Evolutionary conservation across 2,329 filamentous ascomycete species (phyloP).

Genomic region (Sarocladium kiliense): DNA sequence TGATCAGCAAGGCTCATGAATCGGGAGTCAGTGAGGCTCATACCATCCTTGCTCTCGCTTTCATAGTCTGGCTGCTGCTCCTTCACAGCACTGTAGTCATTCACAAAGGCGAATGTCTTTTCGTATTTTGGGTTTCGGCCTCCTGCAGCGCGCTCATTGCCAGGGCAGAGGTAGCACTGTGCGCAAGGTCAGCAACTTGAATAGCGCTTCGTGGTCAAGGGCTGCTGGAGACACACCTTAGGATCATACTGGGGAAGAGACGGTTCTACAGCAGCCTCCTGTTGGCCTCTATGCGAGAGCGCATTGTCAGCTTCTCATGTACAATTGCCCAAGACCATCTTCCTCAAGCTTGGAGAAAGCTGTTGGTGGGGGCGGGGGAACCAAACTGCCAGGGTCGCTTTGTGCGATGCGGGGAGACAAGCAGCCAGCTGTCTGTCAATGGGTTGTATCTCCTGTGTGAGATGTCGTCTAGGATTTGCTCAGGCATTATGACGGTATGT

Average conservation of each 20-base stretch:
- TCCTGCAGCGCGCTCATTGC: constrained; percentile 83
- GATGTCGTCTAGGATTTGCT: constrained; percentile 85
- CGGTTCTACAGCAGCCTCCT: constrained; percentile 65
- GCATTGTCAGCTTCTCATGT: background rate
- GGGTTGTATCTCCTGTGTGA: constrained; percentile 94
- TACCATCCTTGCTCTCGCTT: constrained; percentile 33
- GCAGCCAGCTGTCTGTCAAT: constrained; percentile 81
- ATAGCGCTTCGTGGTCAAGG: background rate
- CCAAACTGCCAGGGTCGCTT: constrained; percentile 97
- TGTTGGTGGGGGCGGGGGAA: background rate
- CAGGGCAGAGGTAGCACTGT: constrained; percentile 89
- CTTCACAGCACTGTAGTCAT: constrained; percentile 96
- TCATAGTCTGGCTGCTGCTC: constrained; percentile 81
- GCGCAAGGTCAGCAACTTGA: constrained; percentile 11
- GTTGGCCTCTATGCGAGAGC: constrained; percentile 56
- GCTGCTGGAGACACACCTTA: constrained; percentile 36
- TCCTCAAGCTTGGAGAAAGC: background rate
- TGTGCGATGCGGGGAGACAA: constrained; percentile 92
- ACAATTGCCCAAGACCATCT: no score
- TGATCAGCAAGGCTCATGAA: background rate
- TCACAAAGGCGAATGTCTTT: constrained; percentile 88
- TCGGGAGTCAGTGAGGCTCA: background rate
- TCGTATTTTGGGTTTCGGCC: constrained; percentile 82
- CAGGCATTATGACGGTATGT: constrained; percentile 51
- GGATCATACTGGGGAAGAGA: constrained; percentile 78